Base-by-base conservation (phyloP, 352 stramenopile genomes). In the Thraustochytrium sp. region DNA sequence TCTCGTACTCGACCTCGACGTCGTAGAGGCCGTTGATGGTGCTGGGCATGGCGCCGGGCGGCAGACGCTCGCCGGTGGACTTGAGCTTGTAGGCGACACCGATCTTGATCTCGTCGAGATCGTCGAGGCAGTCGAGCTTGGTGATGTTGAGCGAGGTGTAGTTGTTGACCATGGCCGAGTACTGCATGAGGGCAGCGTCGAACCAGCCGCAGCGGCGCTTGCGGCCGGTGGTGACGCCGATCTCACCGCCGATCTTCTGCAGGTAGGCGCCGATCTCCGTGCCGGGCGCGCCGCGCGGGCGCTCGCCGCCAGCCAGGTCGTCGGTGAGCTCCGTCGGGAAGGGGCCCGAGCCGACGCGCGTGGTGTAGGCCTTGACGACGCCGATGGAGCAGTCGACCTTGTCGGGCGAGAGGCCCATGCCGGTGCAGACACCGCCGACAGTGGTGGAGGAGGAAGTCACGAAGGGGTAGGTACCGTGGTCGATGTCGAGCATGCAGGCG, bases 391-490 rank as follows among this genome's bases (percentile, higher is more conserved):
- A 93, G 85, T 96, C 93, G 23, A 88, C 29, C 59, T 89, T 89
- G 49, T 88, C 62, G 3, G 86, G 86, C 26, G 82, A 82, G 4
- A 89, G 62, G 42, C 86, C 86, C 31, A 89, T 42, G 31, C 86
- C 86, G 23, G 97, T 99, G 88, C 97, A 95, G 44, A 99, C 95
- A 86, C 92, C 96, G 75, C 97, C 96, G 82, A 98, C 96, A 55
- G 93, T 98, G 55, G 97, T 96, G 88, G 98, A 99, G 77, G 93
- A 98, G 55, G 95, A 99, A 42, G 97, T 99, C 54, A 99, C 97
- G 89, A 97, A 99, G 49, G 96, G 97, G 90, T 99, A 99, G 62
- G 97, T 99, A 73, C 97, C 97, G 86, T 99, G 99, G 89, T 99
- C 97, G 89, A 99, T 98, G 89, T 99, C 97, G 53, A 99, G 90